Evolutionary conservation across 2,329 filamentous ascomycete genomes (phyloP).

Genomic region (Eutypa lata): DNA sequence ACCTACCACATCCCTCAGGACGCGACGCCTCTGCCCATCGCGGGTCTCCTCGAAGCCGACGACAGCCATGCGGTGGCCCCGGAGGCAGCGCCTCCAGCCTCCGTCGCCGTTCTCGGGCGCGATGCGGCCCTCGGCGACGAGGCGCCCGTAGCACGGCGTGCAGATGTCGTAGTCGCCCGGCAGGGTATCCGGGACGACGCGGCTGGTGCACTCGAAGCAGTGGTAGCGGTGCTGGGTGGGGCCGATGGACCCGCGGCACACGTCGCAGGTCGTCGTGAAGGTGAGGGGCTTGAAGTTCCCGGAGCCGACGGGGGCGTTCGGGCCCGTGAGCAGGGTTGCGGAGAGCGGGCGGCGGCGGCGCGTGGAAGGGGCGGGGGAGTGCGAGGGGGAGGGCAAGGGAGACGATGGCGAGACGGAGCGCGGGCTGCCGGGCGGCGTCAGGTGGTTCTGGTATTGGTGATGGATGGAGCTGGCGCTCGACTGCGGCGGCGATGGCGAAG

Average conservation of each 20-base stretch:
- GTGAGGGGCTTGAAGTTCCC: constrained; percentile 64
- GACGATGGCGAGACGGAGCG: no score
- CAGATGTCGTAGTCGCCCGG: constrained; percentile 87
- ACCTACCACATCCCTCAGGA: constrained; percentile 73
- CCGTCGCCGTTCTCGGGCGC: constrained; percentile 70
- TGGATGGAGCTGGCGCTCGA: background rate
- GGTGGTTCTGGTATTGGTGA: constrained; percentile 8
- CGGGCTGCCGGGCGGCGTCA: constrained; percentile 37
- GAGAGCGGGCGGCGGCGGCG: constrained; percentile 32
- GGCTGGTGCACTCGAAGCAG: constrained; percentile 69
- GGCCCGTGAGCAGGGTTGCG: constrained; percentile 46
- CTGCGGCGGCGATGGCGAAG: no score
- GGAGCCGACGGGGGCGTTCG: constrained; percentile 39
- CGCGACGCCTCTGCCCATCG: constrained; percentile 63
- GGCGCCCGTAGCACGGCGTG: constrained; percentile 68
- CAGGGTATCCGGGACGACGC: constrained; percentile 40
- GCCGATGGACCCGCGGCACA: constrained; percentile 71
- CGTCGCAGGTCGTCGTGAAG: constrained; percentile 74
- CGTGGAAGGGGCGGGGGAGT: background rate
- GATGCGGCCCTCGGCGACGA: constrained; percentile 63
- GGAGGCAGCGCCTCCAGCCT: constrained; percentile 81
- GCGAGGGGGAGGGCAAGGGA: constrained; percentile 21
- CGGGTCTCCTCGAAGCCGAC: constrained; percentile 70
- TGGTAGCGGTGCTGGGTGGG: constrained; percentile 71
- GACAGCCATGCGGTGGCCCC: constrained; percentile 80